These are phyloP conservation scores for Marasmius sp. DNA, from an alignment of 1,284 basidiomycete genomes.

Conservation along the genomic window DNA sequence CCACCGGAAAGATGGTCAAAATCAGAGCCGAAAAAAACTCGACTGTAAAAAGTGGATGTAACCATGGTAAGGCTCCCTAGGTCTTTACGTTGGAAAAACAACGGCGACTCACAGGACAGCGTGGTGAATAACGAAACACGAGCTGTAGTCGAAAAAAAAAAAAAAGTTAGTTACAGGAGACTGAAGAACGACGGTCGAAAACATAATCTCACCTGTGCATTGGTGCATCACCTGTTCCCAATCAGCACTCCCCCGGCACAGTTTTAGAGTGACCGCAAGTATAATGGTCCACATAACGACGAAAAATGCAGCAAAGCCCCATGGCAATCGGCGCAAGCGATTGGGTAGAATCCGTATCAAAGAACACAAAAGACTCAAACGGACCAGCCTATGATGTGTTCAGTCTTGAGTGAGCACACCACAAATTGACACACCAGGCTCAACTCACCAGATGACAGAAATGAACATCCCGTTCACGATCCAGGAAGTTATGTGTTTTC, in stretches of 20 bases:
- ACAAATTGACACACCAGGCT: neutral
- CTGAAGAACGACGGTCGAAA: neutral
- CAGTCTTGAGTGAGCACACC: neutral
- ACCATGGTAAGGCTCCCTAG: neutral
- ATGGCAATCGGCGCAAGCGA: constrained; percentile 4
- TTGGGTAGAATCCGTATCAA: constrained; percentile 5
- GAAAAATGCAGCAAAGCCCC: neutral
- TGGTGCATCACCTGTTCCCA: constrained; percentile 9
- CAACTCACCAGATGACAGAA: constrained; percentile 10
- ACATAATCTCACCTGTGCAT: constrained; percentile 8
- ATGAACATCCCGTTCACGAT: constrained; percentile 5
- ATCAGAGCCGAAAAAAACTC: constrained; percentile 5
- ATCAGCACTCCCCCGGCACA: constrained; percentile 1
- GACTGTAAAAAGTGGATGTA: neutral
- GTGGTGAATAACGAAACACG: neutral
- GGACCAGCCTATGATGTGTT: constrained; percentile 3
- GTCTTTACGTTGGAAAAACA: neutral
- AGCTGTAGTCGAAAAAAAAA: neutral
- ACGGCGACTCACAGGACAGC: neutral
- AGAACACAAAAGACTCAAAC: constrained; percentile 8
- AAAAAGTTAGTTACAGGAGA: neutral
- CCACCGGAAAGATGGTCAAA: neutral
- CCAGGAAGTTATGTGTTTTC: constrained; percentile 10
- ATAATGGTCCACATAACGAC: constrained; percentile 6
- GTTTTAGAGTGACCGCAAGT: constrained; percentile 1